These are phyloP conservation scores for Aspergillus amoenus DNA, from an alignment of 2,329 filamentous ascomycete species.

Conservation along the genomic window DNA sequence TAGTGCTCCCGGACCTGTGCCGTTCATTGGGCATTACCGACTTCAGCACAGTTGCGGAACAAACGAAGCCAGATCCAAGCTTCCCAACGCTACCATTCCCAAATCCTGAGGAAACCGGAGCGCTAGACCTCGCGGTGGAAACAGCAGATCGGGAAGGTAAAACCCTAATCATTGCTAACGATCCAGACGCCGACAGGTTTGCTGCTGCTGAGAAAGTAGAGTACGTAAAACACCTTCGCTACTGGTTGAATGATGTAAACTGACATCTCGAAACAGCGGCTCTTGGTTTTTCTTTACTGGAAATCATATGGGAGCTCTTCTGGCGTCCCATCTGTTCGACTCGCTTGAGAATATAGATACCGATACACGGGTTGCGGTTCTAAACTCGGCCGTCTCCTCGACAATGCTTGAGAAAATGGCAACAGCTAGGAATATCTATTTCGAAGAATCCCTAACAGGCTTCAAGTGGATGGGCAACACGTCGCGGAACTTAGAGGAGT, in stretches of 20 bases:
- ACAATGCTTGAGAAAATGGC: slow-evolving; percentile 62
- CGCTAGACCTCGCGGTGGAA: slow-evolving; percentile 58
- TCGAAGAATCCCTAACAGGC: slow-evolving; percentile 62
- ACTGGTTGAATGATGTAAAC: not conserved
- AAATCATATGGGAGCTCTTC: slow-evolving; percentile 63
- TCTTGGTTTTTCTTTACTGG: slow-evolving; percentile 63
- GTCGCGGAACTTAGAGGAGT: slow-evolving; percentile 51
- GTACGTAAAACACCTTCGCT: slow-evolving; percentile 24
- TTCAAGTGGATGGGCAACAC: slow-evolving; percentile 69
- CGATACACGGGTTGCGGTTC: slow-evolving; percentile 50
- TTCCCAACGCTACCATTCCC: slow-evolving; percentile 66
- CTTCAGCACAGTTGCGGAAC: slow-evolving; percentile 41
- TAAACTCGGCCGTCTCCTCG: slow-evolving; percentile 64
- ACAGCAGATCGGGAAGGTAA: slow-evolving; percentile 52
- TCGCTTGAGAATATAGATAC: slow-evolving; percentile 35
- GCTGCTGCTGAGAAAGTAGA: slow-evolving; percentile 59
- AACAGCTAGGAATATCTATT: slow-evolving; percentile 54
- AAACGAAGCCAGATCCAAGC: slow-evolving; percentile 60
- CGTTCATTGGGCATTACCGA: slow-evolving; percentile 32
- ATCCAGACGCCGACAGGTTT: slow-evolving; percentile 66
- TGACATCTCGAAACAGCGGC: slow-evolving; percentile 33
- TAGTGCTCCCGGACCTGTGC: slow-evolving; percentile 35
- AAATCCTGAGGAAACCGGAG: slow-evolving; percentile 65
- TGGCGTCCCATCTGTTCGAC: slow-evolving; percentile 59
- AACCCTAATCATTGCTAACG: slow-evolving; percentile 59